Conservation (phyloP, 2,329 filamentous ascomycete genomes). For the Fusarium verrucosum region DNA sequence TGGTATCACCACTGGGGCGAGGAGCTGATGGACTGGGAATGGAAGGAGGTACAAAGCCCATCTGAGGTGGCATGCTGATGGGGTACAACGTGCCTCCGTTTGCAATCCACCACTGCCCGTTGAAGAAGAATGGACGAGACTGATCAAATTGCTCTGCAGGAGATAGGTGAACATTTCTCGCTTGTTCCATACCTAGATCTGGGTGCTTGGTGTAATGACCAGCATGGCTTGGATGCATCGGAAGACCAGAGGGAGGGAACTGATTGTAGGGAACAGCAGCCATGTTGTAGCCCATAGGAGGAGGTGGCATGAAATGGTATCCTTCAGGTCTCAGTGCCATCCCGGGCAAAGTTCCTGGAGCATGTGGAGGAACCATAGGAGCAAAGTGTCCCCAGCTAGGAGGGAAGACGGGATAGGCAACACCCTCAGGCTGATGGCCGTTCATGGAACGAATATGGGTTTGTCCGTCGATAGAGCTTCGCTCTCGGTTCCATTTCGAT, state of each 20-base stretch:
- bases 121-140: constrained; percentile 55
- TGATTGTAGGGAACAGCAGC: constrained; percentile 42
- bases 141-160: constrained; percentile 59
- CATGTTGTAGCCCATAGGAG: constrained; percentile 52
- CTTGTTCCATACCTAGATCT: constrained; percentile 47
- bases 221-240: constrained; percentile 30
- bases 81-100: constrained; percentile 41
- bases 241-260: constrained; percentile 24
- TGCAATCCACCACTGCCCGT: constrained; percentile 57
- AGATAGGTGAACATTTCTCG: constrained; percentile 48
- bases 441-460: constrained; percentile 30
- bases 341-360: constrained; percentile 45
- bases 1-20: constrained; percentile 5
- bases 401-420: constrained; percentile 43
- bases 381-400: constrained; percentile 44
- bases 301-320: constrained; percentile 53
- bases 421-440: constrained; percentile 34
- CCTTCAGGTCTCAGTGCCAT: constrained; percentile 46
- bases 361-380: constrained; percentile 48
- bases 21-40: constrained; percentile 32
- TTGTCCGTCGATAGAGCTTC: constrained; percentile 36
- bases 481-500: constrained; percentile 60
- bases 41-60: constrained; percentile 42
- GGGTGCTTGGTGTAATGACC: constrained; percentile 44
- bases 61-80: constrained; percentile 22